Percentiles rank a stretch among this genome's conserved stretches.
phyloP scores from a whole-genome alignment of 1,284 basidiomycete species.

The Puccinia novopanici region DNA sequence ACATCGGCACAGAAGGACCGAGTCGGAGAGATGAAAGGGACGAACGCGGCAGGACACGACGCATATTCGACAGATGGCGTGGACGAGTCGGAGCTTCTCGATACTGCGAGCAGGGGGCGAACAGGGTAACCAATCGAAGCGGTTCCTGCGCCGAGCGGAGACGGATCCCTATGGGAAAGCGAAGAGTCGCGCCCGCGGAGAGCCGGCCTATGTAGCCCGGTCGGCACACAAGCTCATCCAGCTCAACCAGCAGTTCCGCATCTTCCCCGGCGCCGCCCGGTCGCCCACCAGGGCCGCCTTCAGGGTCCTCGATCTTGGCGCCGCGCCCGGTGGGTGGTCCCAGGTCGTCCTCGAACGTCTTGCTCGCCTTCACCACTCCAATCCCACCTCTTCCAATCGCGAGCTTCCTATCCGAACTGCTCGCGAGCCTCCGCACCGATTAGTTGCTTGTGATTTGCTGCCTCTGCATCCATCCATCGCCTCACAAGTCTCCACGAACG shows the following conservation, averaged over 20 bases:
- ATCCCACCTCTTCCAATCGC: not conserved
- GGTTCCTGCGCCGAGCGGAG: conserved; percentile 29
- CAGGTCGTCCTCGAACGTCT: conserved; percentile 9
- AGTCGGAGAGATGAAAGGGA: not conserved
- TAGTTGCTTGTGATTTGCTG: conserved; percentile 39
- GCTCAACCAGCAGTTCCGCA: conserved; percentile 8
- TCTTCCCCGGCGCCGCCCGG: conserved; percentile 12
- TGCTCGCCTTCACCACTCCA: not conserved
- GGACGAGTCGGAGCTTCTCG: not conserved
- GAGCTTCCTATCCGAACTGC: not conserved
- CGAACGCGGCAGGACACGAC: not conserved
- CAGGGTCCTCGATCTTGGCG: conserved; percentile 32
- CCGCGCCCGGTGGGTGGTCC: conserved; percentile 46
- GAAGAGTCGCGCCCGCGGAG: conserved; percentile 3
- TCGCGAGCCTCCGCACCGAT: not conserved
- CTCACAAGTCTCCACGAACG: conserved; percentile 15
- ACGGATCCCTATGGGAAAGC: conserved; percentile 44
- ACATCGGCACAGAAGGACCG: not conserved
- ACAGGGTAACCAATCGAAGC: conserved; percentile 26
- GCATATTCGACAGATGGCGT: not conserved
- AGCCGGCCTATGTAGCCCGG: conserved; percentile 28
- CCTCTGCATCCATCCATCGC: conserved; percentile 17
- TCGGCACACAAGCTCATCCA: conserved; percentile 40
- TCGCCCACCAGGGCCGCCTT: not conserved
- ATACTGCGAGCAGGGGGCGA: not conserved